phyloP scores from a whole-genome alignment of 2,329 filamentous ascomycete species.

The Bipolaris bicolor region DNA sequence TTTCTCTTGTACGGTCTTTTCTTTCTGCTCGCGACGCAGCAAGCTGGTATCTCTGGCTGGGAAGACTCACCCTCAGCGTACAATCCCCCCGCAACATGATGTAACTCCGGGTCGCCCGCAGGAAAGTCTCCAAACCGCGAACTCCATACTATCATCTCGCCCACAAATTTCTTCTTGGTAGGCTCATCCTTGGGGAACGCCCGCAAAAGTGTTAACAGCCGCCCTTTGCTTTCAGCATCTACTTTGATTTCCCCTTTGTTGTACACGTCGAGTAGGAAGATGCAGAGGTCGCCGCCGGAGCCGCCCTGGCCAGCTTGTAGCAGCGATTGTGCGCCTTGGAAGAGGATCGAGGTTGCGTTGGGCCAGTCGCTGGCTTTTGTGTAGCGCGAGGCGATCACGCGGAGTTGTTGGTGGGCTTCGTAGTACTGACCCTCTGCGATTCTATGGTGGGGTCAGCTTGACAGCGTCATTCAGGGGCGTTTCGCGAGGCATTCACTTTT shows the following conservation, averaged over 20 bases:
- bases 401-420: constrained; percentile 97
- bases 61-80: constrained; percentile 73
- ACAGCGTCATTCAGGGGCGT: background rate
- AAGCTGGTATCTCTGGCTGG: too few relatives aligned
- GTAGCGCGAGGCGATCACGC: constrained; percentile 92
- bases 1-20: background rate
- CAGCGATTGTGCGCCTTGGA: constrained; percentile 81
- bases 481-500: constrained; percentile 62
- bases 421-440: constrained; percentile 93
- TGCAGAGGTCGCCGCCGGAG: constrained; percentile 86
- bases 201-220: constrained; percentile 77
- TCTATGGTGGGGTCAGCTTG: constrained; percentile 54
- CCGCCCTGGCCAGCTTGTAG: constrained; percentile 92
- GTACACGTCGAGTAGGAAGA: constrained; percentile 89
- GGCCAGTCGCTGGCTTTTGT: constrained; percentile 84
- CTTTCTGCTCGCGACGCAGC: background rate
- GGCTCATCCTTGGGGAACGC: constrained; percentile 85
- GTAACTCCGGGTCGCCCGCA: constrained; percentile 89
- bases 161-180: constrained; percentile 89
- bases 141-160: constrained; percentile 89
- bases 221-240: constrained; percentile 74
- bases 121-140: constrained; percentile 84
- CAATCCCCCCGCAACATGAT: constrained; percentile 86
- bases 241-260: constrained; percentile 81
- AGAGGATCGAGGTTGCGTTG: constrained; percentile 85